Evolutionary conservation across 768 basidiomycete genomes (phyloP).

Genomic region (Dioszegia crocea): DNA sequence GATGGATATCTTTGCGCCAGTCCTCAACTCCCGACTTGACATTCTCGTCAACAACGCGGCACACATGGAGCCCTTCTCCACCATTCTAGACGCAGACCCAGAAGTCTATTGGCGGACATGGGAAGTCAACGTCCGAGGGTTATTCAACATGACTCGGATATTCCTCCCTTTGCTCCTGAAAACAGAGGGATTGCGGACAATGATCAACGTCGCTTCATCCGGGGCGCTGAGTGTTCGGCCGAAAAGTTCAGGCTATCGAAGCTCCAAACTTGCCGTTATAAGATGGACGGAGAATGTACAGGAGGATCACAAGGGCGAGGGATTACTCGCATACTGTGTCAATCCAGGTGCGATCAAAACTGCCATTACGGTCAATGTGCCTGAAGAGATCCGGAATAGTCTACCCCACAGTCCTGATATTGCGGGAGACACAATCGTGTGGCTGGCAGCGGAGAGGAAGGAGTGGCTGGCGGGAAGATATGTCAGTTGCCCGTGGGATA

Average conservation of each 20-base stretch:
- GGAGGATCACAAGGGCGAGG: background rate
- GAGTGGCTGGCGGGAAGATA: slow-evolving; percentile 2
- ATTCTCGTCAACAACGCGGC: slow-evolving; percentile 18
- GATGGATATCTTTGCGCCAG: background rate
- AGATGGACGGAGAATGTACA: background rate
- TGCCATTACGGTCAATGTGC: background rate
- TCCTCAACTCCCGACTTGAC: background rate
- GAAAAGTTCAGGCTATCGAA: background rate
- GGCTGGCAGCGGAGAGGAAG: background rate
- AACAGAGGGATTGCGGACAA: background rate
- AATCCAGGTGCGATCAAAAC: slow-evolving; percentile 3
- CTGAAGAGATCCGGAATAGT: background rate
- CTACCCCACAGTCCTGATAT: slow-evolving; percentile 1
- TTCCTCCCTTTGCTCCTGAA: background rate
- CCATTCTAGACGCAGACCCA: slow-evolving; percentile 10
- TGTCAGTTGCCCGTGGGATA: slow-evolving; percentile 4
- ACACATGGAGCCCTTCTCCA: slow-evolving; percentile 3
- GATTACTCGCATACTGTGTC: slow-evolving; percentile 1
- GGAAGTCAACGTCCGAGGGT: background rate
- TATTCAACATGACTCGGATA: background rate
- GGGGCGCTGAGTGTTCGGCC: background rate
- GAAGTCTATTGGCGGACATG: slow-evolving; percentile 1
- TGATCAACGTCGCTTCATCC: background rate
- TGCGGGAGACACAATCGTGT: background rate
- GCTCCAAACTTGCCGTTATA: background rate